phyloP scores from a whole-genome alignment of 129 eudicot genomes.

The Glebionis coronaria region DNA sequence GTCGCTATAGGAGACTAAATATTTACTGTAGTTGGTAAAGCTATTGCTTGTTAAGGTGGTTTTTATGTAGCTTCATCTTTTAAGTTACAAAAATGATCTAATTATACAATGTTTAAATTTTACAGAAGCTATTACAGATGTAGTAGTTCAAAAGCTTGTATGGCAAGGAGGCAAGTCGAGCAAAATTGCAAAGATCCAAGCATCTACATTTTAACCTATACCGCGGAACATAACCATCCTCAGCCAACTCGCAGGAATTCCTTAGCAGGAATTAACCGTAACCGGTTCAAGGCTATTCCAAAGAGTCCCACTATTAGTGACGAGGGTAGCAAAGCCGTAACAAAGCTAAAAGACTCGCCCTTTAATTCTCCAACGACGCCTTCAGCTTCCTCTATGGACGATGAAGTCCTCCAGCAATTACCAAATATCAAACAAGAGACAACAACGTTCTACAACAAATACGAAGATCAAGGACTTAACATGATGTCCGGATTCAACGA shows the following conservation, averaged over 20 bases:
- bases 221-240: slow-evolving; percentile 75
- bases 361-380: slow-evolving; percentile 34
- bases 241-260: slow-evolving; percentile 76
- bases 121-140: slow-evolving; percentile 89
- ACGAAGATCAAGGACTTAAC: slow-evolving; percentile 10
- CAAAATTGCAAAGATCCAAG: slow-evolving; percentile 65
- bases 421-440: slow-evolving; percentile 31
- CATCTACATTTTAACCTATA: slow-evolving; percentile 68
- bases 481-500: slow-evolving; percentile 4
- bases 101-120: slow-evolving; percentile 1
- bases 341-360: slow-evolving; percentile 27
- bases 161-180: slow-evolving; percentile 91
- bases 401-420: slow-evolving; percentile 27
- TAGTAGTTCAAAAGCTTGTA: slow-evolving; percentile 76
- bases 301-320: slow-evolving; percentile 36
- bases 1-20: no score
- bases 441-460: slow-evolving; percentile 10
- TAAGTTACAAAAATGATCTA: background rate
- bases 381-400: slow-evolving; percentile 28
- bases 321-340: slow-evolving; percentile 16
- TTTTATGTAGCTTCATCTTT: no score
- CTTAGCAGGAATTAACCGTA: slow-evolving; percentile 60
- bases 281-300: slow-evolving; percentile 28
- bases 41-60: no score
- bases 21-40: no score